Percentiles rank a stretch among this genome's conserved stretches.
Evolutionary conservation across 2,329 filamentous ascomycete genomes (phyloP).

Genomic region (Penicillium freii): DNA sequence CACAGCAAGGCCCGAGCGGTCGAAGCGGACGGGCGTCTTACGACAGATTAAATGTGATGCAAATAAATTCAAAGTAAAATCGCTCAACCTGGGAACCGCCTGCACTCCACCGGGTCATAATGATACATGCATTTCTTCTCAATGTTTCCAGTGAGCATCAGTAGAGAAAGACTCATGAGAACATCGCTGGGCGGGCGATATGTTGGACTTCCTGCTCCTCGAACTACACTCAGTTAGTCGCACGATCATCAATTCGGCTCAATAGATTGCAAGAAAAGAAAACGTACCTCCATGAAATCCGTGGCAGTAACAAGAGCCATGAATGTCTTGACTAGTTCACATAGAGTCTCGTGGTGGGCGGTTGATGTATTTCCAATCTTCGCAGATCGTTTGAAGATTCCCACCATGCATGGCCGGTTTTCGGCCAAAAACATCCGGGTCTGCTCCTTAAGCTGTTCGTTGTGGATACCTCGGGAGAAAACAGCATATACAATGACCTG

Average conservation of each 20-base stretch:
- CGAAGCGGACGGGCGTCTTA: not conserved
- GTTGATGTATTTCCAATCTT: slow-evolving; percentile 62
- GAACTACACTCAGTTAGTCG: slow-evolving; percentile 35
- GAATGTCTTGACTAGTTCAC: slow-evolving; percentile 79
- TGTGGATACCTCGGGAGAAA: slow-evolving; percentile 76
- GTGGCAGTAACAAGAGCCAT: slow-evolving; percentile 79
- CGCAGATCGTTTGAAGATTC: slow-evolving; percentile 84
- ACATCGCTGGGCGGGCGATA: slow-evolving; percentile 29
- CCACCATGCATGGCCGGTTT: slow-evolving; percentile 78
- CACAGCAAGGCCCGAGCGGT: not conserved
- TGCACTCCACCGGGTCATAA: slow-evolving; percentile 19
- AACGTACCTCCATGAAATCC: slow-evolving; percentile 77
- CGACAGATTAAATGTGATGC: not conserved
- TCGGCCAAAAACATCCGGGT: slow-evolving; percentile 77
- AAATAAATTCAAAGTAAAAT: slow-evolving; percentile 18
- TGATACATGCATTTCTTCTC: slow-evolving; percentile 19
- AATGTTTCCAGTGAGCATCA: slow-evolving; percentile 1
- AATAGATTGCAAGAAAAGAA: not conserved
- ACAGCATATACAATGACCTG: slow-evolving; percentile 80
- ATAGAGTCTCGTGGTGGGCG: slow-evolving; percentile 61
- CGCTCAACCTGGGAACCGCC: slow-evolving; percentile 16
- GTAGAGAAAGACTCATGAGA: slow-evolving; percentile 28
- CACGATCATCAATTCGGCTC: not conserved
- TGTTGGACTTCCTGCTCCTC: slow-evolving; percentile 43
- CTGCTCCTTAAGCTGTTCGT: slow-evolving; percentile 68